Evolutionary conservation across 371 early-diverging fungal species (phyloP).

Genomic region (Sporodiniella umbellata): DNA sequence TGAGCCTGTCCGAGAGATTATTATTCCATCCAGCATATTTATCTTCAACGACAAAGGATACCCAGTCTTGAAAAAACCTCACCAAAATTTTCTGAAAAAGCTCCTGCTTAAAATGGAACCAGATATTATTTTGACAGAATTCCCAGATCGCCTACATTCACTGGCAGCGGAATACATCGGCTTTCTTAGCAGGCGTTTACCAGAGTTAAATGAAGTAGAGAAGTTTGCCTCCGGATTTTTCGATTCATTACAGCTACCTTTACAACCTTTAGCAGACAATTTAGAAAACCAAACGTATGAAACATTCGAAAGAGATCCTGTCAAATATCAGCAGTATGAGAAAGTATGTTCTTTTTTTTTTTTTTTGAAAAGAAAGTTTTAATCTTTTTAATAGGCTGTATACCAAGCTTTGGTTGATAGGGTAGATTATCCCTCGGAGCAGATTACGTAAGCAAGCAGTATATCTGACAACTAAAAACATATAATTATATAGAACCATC

Average conservation of each 20-base stretch:
- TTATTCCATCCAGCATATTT: constrained; percentile 73
- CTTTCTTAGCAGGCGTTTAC: constrained; percentile 62
- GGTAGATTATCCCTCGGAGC: constrained; percentile 38
- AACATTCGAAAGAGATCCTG: constrained; percentile 89
- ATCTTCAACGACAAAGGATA: constrained; percentile 76
- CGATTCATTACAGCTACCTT: constrained; percentile 85
- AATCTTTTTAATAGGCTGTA: constrained; percentile 44
- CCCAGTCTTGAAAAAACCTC: constrained; percentile 80
- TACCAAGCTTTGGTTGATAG: constrained; percentile 60
- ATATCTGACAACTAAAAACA: neutral
- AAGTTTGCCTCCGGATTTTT: constrained; percentile 77
- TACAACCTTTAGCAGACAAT: constrained; percentile 93
- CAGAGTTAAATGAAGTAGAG: constrained; percentile 62
- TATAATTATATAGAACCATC: constrained; percentile 53
- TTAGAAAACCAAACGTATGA: constrained; percentile 90
- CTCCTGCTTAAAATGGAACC: constrained; percentile 62
- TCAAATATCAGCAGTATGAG: constrained; percentile 91
- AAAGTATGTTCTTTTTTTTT: constrained; percentile 41
- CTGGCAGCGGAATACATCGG: constrained; percentile 56
- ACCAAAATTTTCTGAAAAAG: constrained; percentile 66
- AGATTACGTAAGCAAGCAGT: constrained; percentile 39
- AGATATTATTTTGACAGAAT: constrained; percentile 50
- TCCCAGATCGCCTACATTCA: constrained; percentile 24
- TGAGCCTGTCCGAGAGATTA: constrained; percentile 78
- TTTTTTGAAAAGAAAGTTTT: neutral